Evolutionary conservation across 2,329 filamentous ascomycete genomes (phyloP).

Genomic region (Alternaria conjuncta): DNA sequence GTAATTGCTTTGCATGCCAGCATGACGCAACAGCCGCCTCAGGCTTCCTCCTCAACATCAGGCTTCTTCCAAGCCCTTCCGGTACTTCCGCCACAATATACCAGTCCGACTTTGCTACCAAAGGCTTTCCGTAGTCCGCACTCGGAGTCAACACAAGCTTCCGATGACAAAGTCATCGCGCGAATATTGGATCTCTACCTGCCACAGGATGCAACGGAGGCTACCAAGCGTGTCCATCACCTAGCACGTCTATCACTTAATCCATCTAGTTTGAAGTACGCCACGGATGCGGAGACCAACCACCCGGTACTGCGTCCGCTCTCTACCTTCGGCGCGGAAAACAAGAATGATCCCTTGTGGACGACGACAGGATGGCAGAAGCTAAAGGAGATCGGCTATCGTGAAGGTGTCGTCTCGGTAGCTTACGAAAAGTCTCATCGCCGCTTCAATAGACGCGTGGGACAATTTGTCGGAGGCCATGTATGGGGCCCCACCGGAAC

Average conservation of each 20-base stretch:
- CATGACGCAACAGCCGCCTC: constrained; percentile 13
- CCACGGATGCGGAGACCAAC: constrained; percentile 70
- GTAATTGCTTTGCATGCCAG: constrained; percentile 19
- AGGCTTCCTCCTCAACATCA: constrained; percentile 33
- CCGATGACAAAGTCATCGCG: constrained; percentile 31
- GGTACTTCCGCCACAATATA: constrained; percentile 34
- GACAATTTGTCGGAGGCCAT: constrained; percentile 66
- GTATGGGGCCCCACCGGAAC: constrained; percentile 67
- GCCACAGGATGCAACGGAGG: constrained; percentile 11
- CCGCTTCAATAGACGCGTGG: constrained; percentile 61
- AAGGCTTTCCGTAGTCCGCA: not conserved
- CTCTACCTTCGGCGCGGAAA: constrained; percentile 65
- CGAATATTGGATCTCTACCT: constrained; percentile 36
- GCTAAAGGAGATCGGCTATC: constrained; percentile 65
- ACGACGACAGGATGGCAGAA: constrained; percentile 71
- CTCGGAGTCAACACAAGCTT: not conserved
- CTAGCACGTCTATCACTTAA: constrained; percentile 28
- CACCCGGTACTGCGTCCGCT: constrained; percentile 66
- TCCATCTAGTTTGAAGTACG: constrained; percentile 25
- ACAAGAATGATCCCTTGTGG: constrained; percentile 62
- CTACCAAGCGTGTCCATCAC: constrained; percentile 25
- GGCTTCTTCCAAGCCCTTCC: constrained; percentile 43
- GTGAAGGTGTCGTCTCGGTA: constrained; percentile 65
- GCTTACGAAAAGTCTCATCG: constrained; percentile 64
- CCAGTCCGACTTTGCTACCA: constrained; percentile 6